Conservation (phyloP, 176 grass and related monocot species). For the Bonia amplexicaulis region DNA sequence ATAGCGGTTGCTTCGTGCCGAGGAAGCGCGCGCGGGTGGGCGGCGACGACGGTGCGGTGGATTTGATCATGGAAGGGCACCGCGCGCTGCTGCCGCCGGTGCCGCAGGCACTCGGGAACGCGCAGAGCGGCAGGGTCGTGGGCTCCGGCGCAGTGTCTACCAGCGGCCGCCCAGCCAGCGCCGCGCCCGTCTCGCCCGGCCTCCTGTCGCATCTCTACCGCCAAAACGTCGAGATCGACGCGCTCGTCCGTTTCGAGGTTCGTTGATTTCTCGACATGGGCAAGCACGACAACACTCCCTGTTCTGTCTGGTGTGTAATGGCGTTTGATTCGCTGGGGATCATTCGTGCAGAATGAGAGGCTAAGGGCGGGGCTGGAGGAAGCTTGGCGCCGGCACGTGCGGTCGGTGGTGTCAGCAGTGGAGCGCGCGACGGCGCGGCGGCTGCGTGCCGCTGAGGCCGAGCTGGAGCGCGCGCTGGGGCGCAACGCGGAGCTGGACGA, state of each 20-base stretch:
- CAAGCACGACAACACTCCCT: no score
- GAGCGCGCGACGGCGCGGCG: conserved; percentile 19
- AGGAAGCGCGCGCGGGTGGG: conserved; percentile 16
- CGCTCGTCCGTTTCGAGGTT: conserved; percentile 57
- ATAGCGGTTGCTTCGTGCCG: neutral
- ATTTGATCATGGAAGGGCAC: conserved; percentile 1
- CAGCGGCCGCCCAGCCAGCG: conserved; percentile 5
- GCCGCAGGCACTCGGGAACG: neutral
- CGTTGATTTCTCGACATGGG: neutral
- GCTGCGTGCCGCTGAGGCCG: conserved; percentile 42
- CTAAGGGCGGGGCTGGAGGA: conserved; percentile 40
- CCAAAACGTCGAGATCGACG: conserved; percentile 53
- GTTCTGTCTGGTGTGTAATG: neutral
- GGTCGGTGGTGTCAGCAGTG: conserved; percentile 23
- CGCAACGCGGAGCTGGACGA: conserved; percentile 55
- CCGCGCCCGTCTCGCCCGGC: neutral
- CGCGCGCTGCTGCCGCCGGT: neutral
- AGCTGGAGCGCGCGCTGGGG: conserved; percentile 18
- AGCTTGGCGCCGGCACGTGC: conserved; percentile 46
- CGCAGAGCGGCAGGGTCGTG: neutral
- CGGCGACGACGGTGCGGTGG: neutral
- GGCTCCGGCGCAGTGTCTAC: conserved; percentile 34
- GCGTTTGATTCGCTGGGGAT: neutral
- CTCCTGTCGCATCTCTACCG: conserved; percentile 48
- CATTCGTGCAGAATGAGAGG: conserved; percentile 47